Base-by-base conservation (phyloP, 495 filamentous ascomycete species). In the Aspergillus indologenus region DNA sequence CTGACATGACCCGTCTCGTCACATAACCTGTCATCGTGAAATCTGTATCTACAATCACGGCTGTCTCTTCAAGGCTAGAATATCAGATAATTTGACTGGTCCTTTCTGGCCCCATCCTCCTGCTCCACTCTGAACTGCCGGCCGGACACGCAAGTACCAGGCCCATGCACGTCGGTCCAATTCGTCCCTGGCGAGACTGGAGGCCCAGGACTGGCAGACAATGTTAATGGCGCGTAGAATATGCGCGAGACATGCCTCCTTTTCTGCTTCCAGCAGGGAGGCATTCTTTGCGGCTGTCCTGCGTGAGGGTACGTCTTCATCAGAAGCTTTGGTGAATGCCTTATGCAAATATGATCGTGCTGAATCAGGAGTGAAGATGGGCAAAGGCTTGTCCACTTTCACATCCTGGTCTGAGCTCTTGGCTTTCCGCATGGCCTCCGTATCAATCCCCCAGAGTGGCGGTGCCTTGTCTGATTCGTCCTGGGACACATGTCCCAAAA, bases 81-180 rank as follows among this genome's bases (percentile, higher is more conserved):
- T 88, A 53, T 87, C 81, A 9, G 69, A 68, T 9, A 96, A 67
- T 65, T 75, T 85, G 17, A 94, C 79, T 46, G 76, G 73, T 17
- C 88, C 88, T 68, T 92, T 92, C 20, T 87, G 87, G 15, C 90
- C 90, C 90, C 90, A 93, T 3, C 90, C 90, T 43, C 79, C 83
- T 50, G 81, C 83, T 1, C 90, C 90, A 49, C 75, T 71, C 56
- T 88, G 85, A 3, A 94, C 87, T 0, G 85, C 84, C 0, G 90
- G 90, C 51, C 90, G 75, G 8, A 92, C 87, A 23, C 78, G 79
- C 2, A 87, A 72, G 69, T 95, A 95, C 90, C 90, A 94, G 23
- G 76, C 69, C 90, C 90, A 95, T 24, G 89, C 87, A 53, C 86
- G 78, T 59, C 79, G 75, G 65, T 94, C 90, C 40, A 93, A 75